Evolutionary conservation across 192 early-diverging fungal genomes (phyloP), one percentile per base, ranked within the genome.

Genomic region (Nowakowskiella sp.): DNA sequence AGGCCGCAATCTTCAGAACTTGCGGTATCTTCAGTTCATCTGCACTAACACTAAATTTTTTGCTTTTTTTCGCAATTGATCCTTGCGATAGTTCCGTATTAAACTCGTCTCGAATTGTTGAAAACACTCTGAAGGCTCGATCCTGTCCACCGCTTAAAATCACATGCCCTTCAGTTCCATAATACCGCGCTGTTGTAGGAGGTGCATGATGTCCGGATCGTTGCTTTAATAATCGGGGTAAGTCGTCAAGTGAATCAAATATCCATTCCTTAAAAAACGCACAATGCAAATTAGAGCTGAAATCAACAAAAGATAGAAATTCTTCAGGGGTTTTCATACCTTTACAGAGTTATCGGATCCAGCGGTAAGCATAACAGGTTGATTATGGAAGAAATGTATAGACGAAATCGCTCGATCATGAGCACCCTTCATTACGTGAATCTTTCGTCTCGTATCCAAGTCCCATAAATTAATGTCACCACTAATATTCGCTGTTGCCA

Each of bases 391-490:
- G 65, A 92, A 97, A 33, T 90, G 72, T 9, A 85, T 53, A 0
- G 87, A 82, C 23, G 86, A 73, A 13, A 99, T 78, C 0, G 68
- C 56, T 7, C 82, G 86, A 54, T 85, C 76, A 66, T 99, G 95
- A 0, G 90, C 91, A 29, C 85, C 85, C 56, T 86, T 85, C 74
- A 92, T 71, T 28, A 92, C 71, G 58, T 89, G 84, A 34, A 82
- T 36, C 31, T 94, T 64, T 22, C 80, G 77, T 51, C 78, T 74
- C 42, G 82, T 78, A 39, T 85, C 74, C 45, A 99, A 69, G 64
- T 99, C 90, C 96, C 96, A 99, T 4, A 97, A 55, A 19, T 85
- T 79, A 27, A 97, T 74, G 66, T 94, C 87, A 30, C 96, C 96
- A 32, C 82, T 70, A 56, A 85, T 82, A 64, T 79, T 91, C 21